These are phyloP conservation scores for Kwoniella europaea DNA, from an alignment of 768 basidiomycete genomes.

Conservation along the genomic window DNA sequence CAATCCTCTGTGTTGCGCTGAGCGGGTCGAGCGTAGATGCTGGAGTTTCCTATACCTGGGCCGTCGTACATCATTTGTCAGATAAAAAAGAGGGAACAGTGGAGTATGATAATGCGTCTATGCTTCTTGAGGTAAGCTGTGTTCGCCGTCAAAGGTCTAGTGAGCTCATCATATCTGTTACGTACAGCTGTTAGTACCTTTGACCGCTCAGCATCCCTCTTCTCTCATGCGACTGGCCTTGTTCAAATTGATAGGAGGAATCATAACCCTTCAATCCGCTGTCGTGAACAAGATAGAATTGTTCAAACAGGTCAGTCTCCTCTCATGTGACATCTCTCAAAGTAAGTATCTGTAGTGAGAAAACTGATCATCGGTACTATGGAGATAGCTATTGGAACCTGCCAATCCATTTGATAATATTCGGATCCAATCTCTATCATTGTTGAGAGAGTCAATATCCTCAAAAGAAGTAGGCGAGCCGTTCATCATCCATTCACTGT, in stretches of 20 bases:
- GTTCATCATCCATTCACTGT: background rate
- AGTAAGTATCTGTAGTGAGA: background rate
- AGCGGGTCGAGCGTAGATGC: slow-evolving; percentile 31
- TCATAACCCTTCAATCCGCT: slow-evolving; percentile 14
- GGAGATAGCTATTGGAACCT: slow-evolving; percentile 36
- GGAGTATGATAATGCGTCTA: slow-evolving; percentile 26
- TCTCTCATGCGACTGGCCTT: slow-evolving; percentile 28
- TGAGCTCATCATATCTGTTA: too few relatives aligned
- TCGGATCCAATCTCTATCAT: slow-evolving; percentile 29
- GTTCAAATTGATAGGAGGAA: slow-evolving; percentile 36
- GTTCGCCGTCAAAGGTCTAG: too few relatives aligned
- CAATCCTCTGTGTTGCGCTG: slow-evolving; percentile 25
- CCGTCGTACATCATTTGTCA: slow-evolving; percentile 12
- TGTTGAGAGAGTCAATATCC: slow-evolving; percentile 34
- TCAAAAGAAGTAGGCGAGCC: slow-evolving; percentile 2
- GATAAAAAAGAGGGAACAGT: background rate
- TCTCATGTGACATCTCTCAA: too few relatives aligned
- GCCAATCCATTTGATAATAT: slow-evolving; percentile 44
- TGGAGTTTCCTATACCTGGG: slow-evolving; percentile 25
- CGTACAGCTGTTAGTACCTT: slow-evolving; percentile 41
- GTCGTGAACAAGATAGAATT: slow-evolving; percentile 32
- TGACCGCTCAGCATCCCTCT: slow-evolving; percentile 31
- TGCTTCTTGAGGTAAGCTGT: slow-evolving; percentile 45
- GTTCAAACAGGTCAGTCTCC: slow-evolving; percentile 33
- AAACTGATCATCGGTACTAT: background rate